Base-by-base conservation (phyloP, 805 yeast genomes). In the Pichia cabralensis region DNA sequence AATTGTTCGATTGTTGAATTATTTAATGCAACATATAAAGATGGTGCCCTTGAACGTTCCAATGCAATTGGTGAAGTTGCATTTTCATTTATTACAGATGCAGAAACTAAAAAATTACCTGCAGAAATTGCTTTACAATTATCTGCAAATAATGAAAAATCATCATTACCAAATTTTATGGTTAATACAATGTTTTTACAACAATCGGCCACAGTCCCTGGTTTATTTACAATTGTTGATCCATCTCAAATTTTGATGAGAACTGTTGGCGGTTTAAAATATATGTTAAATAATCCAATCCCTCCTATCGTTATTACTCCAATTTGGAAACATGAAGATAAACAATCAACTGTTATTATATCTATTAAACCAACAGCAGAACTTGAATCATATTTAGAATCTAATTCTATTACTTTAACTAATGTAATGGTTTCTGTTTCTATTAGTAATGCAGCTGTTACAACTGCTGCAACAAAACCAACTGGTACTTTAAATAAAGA, bases 401-500 rank as follows among this genome's bases (percentile, higher is more conserved):
- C 60, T 18, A 29, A 37, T 13, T 50, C 58, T 13, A 53, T 73
- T 11, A 55, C 52, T 40, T 65, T 83, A 30, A 62, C 76, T n/a
- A 75, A 80, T 45, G 58, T 80, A 34, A 64, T 70, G 25, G 65
- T 81, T 6, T 67, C 79, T 7, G 83, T 76, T 5, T 68, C 80
- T 3, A 62, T 80, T 34, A 62, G 67, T 13, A 80, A 78, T 24
- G 78, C 81, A 9, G 68, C 73, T 13, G 69, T 80, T 3, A 61
- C 76, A 2, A 66, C 78, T 15, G 96, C 96, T 1, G 76, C 86
- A 41, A 80, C 95, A 3, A 84, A 82, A 53, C 98, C 98, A 5
- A 77, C 81, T 36, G 97, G 96, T 38, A 74, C 94, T 1, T 89
- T 86, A 65, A 84, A 80, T 58, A 80, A 74, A 50, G 96, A 86